Base-by-base conservation (phyloP, 768 basidiomycete species). In the Mrakia gelida region DNA sequence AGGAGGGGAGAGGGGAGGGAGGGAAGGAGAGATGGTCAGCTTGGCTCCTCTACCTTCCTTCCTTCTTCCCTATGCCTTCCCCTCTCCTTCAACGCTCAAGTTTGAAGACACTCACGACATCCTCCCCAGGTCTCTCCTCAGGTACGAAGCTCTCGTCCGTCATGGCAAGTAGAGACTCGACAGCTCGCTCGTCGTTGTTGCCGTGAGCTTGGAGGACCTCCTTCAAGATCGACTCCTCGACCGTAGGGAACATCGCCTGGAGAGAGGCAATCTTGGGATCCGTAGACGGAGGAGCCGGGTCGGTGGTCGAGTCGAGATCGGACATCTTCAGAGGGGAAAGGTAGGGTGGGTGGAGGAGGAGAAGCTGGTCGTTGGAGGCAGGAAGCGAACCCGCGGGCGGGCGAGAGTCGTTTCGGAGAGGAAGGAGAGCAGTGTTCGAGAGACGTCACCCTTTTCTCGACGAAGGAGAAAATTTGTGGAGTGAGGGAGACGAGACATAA, bases 131-230 rank as follows among this genome's bases (percentile, higher is more conserved):
- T 8, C 81, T 68, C 63, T 82, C 80, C 21, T 86, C 82, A 5
- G 89, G 83, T 26, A 87, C 87, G 82, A 91, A 93, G 10, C 90
- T 87, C 1, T 92, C 92, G 84, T 95, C 93, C 84, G 88, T 93
- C 93, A 95, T 94, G 15, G 90, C 91, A 10, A 95, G 88, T 13
- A 95, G 86, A 1, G 87, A 85, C 81, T 94, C 92, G 75, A 94
- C 87, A 7, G 93, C 93, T 41, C 87, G 87, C 79, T 92, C 92
- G 80, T 92, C 89, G 80, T 92, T 86, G 16, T 90, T 88, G n/a
- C 86, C 82, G 8, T 91, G 91, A 9, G 90, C 91, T 78, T 92
- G 89, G 68, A 95, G 86, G 0, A 95, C 90, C 41, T 86, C 89
- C 71, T 81, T 91, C 90, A 94, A 85, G 71, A 93, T 85, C n/a